A percentile compares a stretch with the other conserved stretches of the same genome.
Evolutionary conservation across 2,329 filamentous ascomycete species (phyloP).

Genomic region (Lachnellula subtilissima): DNA sequence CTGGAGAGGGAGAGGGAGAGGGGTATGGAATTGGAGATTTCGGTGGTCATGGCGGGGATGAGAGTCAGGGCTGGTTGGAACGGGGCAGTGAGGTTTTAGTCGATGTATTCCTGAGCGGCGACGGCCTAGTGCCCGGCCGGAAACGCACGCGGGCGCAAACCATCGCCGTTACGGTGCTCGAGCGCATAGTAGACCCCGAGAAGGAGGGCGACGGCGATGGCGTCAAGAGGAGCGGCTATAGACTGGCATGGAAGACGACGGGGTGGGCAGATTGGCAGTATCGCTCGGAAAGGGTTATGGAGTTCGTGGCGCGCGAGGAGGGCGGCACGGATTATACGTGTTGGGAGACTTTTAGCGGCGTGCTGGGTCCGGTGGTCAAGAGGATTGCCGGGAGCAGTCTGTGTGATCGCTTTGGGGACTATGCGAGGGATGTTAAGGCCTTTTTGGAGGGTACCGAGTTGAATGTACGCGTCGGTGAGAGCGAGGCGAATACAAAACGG

Average conservation of each 20-base stretch:
- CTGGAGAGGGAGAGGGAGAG: background rate
- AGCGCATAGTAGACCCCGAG: slow-evolving; percentile 4
- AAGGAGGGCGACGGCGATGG: slow-evolving; percentile 4
- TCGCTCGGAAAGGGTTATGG: slow-evolving; percentile 39
- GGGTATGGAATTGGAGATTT: background rate
- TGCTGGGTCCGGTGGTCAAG: slow-evolving; percentile 34
- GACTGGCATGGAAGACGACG: slow-evolving; percentile 37
- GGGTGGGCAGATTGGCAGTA: slow-evolving; percentile 33
- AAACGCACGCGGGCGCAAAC: slow-evolving; percentile 14
- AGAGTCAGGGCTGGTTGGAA: slow-evolving; percentile 16
- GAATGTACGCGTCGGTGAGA: background rate
- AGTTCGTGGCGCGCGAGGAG: slow-evolving; percentile 37
- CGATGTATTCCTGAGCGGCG: slow-evolving; percentile 22
- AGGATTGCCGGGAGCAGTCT: slow-evolving; percentile 32
- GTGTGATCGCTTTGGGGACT: slow-evolving; percentile 34
- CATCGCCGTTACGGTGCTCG: slow-evolving; percentile 12
- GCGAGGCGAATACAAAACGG: background rate
- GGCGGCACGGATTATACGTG: slow-evolving; percentile 37
- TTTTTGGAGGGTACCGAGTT: slow-evolving; percentile 12
- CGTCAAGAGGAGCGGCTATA: slow-evolving; percentile 32
- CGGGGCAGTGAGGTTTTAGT: slow-evolving; percentile 10
- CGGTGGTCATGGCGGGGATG: background rate
- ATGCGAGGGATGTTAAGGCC: slow-evolving; percentile 38
- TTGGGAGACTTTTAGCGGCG: slow-evolving; percentile 44
- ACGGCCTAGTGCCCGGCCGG: slow-evolving; percentile 11